A percentile compares a stretch with the other conserved stretches of the same genome.
Conservation (phyloP, 345 rosid species). For the Citrus trifoliata region DNA sequence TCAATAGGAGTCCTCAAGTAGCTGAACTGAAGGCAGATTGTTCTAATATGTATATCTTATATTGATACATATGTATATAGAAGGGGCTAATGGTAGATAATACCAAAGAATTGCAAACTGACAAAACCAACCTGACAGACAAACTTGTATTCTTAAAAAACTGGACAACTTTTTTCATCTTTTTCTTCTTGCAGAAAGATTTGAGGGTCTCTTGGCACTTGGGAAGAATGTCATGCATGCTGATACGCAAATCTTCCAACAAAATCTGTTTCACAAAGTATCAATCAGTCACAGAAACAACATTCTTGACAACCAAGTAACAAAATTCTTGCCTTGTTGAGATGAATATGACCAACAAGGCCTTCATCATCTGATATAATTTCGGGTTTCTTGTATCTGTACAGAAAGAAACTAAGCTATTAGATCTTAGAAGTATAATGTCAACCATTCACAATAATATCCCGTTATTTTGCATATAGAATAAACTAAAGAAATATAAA, state of each 20-base stretch:
- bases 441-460: neutral
- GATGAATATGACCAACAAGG: slow-evolving; percentile 79
- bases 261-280: slow-evolving; percentile 40
- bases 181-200: slow-evolving; percentile 66
- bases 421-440: slow-evolving; percentile 5
- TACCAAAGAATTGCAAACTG: neutral
- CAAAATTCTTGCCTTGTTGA: slow-evolving; percentile 51
- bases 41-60: neutral
- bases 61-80: neutral
- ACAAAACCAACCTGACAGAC: slow-evolving; percentile 57
- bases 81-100: neutral
- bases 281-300: slow-evolving; percentile 23
- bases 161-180: slow-evolving; percentile 46
- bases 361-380: slow-evolving; percentile 47
- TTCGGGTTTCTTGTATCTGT: slow-evolving; percentile 59
- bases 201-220: slow-evolving; percentile 66
- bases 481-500: neutral
- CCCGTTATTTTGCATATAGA: neutral
- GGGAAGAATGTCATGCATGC: slow-evolving; percentile 49
- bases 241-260: slow-evolving; percentile 51
- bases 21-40: neutral
- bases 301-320: neutral
- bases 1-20: neutral
- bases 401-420: slow-evolving; percentile 11
- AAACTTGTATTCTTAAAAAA: slow-evolving; percentile 46